Evolutionary conservation across 768 basidiomycete species (phyloP), one percentile per base, ranked within the genome.

Genomic region (Daedalea quercina): DNA sequence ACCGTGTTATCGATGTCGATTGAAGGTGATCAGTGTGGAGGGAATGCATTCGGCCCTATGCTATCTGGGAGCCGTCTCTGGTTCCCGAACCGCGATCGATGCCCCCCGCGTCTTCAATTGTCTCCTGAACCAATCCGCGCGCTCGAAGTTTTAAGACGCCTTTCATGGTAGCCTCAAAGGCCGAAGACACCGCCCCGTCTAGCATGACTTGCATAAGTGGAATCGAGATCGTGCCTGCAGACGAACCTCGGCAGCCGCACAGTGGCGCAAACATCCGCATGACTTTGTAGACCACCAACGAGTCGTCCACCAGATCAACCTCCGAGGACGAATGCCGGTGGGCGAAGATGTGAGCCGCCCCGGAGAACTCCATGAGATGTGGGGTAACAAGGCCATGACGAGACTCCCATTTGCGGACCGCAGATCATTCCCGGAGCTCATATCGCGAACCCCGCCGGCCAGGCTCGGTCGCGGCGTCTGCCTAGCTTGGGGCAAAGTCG

Each of bases 1-100:
- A 61, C 41, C 46, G 25, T 55, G 60, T 60, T 60, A 62, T 62
- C 61, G 61, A 62, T 60, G 58, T 57, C 58, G 58, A 62, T 62
- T 52, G 24, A 23, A 15, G 40, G 25, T 40, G 54, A 55, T 55
- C 43, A 40, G 44, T 53, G 42, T 49, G 33, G 47, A 40, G 33
- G 23, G 9, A 17, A 50, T 37, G 25, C 37, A 25, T 23, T 40
- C 40, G 20, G 50, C 26, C 50, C n/a, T 51, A 35, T 51, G 41
- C 41, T 43, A 44, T 51, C 50, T 31, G n/a, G 23, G 50, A 42
- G 37, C 37, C 31, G 19, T 43, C 41, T 35, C 41, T 42, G n/a
- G 17, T 15, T n/a, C n/a, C 41, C 41, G 6, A 26, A 47, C 15
- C 25, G 19, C 31, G 33, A 49, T 49, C 47, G 47, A 49, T 49